Percentiles rank a stretch among this genome's conserved stretches.
Evolutionary conservation across 768 basidiomycete genomes (phyloP).

Genomic region (Agaricus blazei): DNA sequence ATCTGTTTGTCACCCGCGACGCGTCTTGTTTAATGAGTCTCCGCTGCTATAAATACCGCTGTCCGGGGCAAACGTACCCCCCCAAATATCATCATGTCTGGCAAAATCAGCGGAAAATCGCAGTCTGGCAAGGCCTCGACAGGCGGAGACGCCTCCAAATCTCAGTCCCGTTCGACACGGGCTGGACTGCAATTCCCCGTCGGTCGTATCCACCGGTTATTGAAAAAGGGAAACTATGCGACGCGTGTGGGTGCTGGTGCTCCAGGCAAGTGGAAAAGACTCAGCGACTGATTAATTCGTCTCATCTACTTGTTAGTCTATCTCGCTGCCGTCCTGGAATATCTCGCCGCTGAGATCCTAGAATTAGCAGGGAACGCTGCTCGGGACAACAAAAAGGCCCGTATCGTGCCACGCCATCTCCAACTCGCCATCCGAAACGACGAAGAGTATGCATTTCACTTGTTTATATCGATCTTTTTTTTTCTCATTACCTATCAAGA

Average conservation of each 20-base stretch:
- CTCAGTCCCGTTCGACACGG: constrained; percentile 68
- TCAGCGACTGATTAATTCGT: constrained; percentile 80
- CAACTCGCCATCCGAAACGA: constrained; percentile 92
- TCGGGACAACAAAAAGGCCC: constrained; percentile 82
- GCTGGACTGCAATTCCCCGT: constrained; percentile 84
- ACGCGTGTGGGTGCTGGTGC: constrained; percentile 88
- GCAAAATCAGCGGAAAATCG: not conserved
- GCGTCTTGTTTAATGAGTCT: no score
- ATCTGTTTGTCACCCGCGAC: not conserved
- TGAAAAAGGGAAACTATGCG: constrained; percentile 86
- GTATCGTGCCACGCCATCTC: constrained; percentile 91
- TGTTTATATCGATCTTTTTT: not conserved
- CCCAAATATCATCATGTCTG: not conserved
- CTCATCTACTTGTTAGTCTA: constrained; percentile 57
- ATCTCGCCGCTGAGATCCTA: constrained; percentile 90
- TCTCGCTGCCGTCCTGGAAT: constrained; percentile 89
- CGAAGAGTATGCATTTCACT: constrained; percentile 52
- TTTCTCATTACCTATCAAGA: constrained; percentile 66
- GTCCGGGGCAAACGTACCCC: no score
- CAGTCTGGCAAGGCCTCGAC: constrained; percentile 58
- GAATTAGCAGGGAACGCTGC: constrained; percentile 88
- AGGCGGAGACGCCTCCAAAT: constrained; percentile 63
- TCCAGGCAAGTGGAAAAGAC: constrained; percentile 61
- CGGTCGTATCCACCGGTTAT: constrained; percentile 86
- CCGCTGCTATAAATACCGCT: no score